These are phyloP conservation scores for Microcos paniculata DNA, from an alignment of 345 rosid species.

Conservation along the genomic window DNA sequence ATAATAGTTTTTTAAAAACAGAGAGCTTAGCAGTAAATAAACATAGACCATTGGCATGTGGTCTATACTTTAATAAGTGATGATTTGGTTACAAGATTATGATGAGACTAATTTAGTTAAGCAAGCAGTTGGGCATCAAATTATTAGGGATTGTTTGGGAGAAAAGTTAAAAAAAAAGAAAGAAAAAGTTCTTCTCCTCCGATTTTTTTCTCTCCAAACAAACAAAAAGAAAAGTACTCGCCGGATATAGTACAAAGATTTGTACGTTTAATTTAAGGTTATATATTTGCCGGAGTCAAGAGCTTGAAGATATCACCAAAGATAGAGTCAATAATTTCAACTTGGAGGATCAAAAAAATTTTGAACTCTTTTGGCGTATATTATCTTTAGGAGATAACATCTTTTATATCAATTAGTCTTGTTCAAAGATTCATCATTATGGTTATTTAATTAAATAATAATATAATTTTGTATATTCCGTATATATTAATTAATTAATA, in stretches of 20 bases:
- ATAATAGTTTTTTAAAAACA: not conserved
- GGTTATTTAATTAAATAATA: too few species aligned
- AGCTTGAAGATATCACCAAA: not conserved
- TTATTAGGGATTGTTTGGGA: not conserved
- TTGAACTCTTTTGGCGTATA: not conserved
- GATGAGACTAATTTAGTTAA: not conserved
- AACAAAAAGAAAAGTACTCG: not conserved
- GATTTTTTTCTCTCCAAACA: too few species aligned
- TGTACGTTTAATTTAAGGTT: not conserved
- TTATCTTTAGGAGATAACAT: too few species aligned
- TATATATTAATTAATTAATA: too few species aligned
- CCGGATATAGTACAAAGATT: not conserved
- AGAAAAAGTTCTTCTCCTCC: too few species aligned
- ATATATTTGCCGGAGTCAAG: too few species aligned
- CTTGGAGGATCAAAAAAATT: not conserved
- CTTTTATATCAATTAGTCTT: too few species aligned
- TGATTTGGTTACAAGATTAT: not conserved
- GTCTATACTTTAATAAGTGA: not conserved
- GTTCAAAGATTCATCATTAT: too few species aligned
- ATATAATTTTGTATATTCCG: too few species aligned
- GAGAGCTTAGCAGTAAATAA: not conserved
- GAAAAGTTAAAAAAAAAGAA: too few species aligned
- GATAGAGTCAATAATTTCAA: not conserved
- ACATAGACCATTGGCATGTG: not conserved
- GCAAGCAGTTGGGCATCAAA: not conserved